Evolutionary conservation across 139 green algal species (phyloP), one percentile per base, ranked within the genome.

Genomic region (Deuterostichococcus epilithicus): DNA sequence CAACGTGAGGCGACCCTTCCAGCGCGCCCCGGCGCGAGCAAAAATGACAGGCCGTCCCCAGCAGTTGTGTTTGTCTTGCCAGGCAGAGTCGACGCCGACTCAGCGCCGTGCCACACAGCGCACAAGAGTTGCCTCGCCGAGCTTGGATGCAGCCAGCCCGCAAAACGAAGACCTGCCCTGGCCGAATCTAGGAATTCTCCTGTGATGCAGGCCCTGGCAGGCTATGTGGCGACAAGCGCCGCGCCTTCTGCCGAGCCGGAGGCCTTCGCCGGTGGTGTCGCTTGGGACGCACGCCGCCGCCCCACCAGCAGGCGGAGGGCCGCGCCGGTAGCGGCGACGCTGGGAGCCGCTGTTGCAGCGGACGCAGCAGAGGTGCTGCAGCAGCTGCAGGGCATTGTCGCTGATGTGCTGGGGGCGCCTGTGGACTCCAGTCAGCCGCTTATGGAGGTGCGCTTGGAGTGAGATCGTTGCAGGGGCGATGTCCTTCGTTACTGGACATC

Each of bases 401-500:
- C 39, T 26, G 38, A 30, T 6, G 72, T 68, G 47, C 52, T 76
- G 72, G 72, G 72, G 32, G 36, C 59, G 23, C 23, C 30, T 38
- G 73, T 78, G 73, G 73, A 30, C 59, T 35, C 66, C 2, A 52
- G 85, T 22, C 82, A 84, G 18, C 78, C 85, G 13, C 84, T 94
- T 28, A 92, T 94, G 87, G 83, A 89, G 63, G 76, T 76, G 68
- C 8, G n/a, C n/a, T n/a, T n/a, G n/a, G n/a, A n/a, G n/a, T n/a
- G n/a, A n/a, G n/a, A n/a, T n/a, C n/a, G n/a, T n/a, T n/a, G n/a
- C n/a, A n/a, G n/a, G n/a, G n/a, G n/a, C n/a, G n/a, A n/a, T n/a
- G n/a, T n/a, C n/a, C n/a, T n/a, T n/a, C n/a, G n/a, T n/a, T n/a
- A n/a, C n/a, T n/a, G n/a, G n/a, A n/a, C n/a, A n/a, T n/a, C n/a